Conservation (phyloP, 2,329 filamentous ascomycete genomes). For the Pseudocercospora pini-densiflorae region DNA sequence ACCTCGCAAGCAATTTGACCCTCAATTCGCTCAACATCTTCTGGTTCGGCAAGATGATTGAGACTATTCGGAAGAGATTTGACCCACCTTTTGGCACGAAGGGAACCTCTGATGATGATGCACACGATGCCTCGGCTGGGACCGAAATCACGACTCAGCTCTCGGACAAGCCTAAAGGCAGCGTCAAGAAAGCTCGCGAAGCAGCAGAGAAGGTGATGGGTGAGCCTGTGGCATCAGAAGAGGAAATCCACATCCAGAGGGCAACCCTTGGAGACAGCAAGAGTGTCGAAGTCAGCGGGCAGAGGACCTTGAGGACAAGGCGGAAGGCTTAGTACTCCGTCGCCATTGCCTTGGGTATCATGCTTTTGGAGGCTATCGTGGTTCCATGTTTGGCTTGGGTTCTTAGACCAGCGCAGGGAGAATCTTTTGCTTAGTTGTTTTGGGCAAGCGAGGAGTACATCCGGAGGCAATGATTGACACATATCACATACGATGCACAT, state of each 20-base stretch:
- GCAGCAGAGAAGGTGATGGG: constrained; percentile 29
- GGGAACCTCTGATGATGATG: constrained; percentile 33
- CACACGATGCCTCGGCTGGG: constrained; percentile 20
- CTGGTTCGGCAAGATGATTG: constrained; percentile 89
- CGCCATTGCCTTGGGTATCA: constrained; percentile 7
- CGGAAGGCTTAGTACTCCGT: constrained; percentile 27
- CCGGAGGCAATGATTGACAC: not conserved
- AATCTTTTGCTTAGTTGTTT: not conserved
- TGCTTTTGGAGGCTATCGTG: constrained; percentile 1
- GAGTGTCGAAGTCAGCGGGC: constrained; percentile 24
- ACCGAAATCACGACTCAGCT: not conserved
- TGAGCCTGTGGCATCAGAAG: constrained; percentile 15
- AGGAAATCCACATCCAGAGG: constrained; percentile 22
- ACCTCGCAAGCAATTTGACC: constrained; percentile 71
- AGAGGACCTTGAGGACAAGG: constrained; percentile 28
- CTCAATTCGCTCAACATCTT: constrained; percentile 80
- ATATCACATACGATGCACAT: not conserved
- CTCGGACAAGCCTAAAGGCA: constrained; percentile 23
- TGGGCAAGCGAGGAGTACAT: constrained; percentile 8
- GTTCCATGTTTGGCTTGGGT: not conserved
- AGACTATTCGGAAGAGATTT: constrained; percentile 77
- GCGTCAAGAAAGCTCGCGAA: constrained; percentile 30
- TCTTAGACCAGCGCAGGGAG: not conserved
- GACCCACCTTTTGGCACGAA: constrained; percentile 57
- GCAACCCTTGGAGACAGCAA: constrained; percentile 23